phyloP scores from a whole-genome alignment of 1,284 basidiomycete species.

The Heterobasidion parviporum region DNA sequence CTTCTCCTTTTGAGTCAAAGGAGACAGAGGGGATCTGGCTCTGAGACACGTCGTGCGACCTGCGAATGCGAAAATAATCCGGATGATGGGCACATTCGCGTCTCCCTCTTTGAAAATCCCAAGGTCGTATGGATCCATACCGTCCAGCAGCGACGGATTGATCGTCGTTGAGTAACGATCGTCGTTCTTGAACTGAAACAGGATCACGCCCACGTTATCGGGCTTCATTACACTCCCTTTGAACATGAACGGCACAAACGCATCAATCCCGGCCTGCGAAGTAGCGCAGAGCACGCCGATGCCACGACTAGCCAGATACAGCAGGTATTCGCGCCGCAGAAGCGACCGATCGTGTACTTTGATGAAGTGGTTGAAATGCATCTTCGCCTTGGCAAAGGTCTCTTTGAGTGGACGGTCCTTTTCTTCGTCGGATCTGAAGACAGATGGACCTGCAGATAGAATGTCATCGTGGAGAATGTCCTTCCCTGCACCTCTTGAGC shows the following conservation, averaged over 20 bases:
- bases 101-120: constrained; percentile 9
- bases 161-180: background rate
- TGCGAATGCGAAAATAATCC: constrained; percentile 15
- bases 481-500: too few species aligned
- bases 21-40: background rate
- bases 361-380: constrained; percentile 24
- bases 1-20: background rate
- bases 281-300: constrained; percentile 18
- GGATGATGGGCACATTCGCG: constrained; percentile 13
- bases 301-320: constrained; percentile 15
- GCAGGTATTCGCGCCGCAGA: constrained; percentile 14
- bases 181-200: constrained; percentile 21
- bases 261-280: constrained; percentile 15
- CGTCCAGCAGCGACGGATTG: constrained; percentile 7
- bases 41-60: background rate
- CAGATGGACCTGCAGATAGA: background rate
- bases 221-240: constrained; percentile 1
- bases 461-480: background rate
- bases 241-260: constrained; percentile 17
- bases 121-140: constrained; percentile 14
- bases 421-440: background rate
- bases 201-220: constrained; percentile 13
- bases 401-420: constrained; percentile 1
- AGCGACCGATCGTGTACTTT: constrained; percentile 14
- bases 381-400: constrained; percentile 11